Evolutionary conservation across 805 yeast genomes (phyloP).

Genomic region (Pichia kluyveri): DNA sequence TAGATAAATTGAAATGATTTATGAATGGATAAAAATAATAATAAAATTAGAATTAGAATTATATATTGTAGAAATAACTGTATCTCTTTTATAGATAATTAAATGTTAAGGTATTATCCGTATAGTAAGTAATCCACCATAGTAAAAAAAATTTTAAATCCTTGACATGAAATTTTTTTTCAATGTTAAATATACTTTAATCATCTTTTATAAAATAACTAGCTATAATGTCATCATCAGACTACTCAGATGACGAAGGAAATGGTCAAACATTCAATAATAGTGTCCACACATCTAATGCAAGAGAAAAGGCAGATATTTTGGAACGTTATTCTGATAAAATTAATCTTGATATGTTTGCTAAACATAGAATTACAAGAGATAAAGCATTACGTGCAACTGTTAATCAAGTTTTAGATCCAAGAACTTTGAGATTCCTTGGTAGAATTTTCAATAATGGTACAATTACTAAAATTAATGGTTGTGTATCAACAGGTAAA

Average conservation of each 20-base stretch:
- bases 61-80: too few species aligned
- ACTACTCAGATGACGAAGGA: constrained; percentile 5
- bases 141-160: too few species aligned
- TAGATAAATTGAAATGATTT: constrained; percentile 2
- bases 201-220: too few species aligned
- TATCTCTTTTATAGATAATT: too few species aligned
- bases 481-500: constrained; percentile 93
- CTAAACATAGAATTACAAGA: constrained; percentile 50
- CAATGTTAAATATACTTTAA: too few species aligned
- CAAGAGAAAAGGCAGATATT: constrained; percentile 36
- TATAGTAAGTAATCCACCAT: too few species aligned
- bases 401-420: constrained; percentile 93
- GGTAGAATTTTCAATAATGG: constrained; percentile 79
- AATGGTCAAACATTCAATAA: neutral
- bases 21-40: too few species aligned
- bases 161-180: too few species aligned
- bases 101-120: too few species aligned
- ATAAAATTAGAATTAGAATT: too few species aligned
- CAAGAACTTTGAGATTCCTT: constrained; percentile 79
- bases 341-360: constrained; percentile 55
- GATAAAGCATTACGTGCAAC: constrained; percentile 95
- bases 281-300: constrained; percentile 6
- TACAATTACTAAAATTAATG: constrained; percentile 75
- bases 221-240: constrained; percentile 2
- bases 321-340: constrained; percentile 55